Conservation (phyloP, 2,329 filamentous ascomycete genomes). For the Colletotrichum sp. region DNA sequence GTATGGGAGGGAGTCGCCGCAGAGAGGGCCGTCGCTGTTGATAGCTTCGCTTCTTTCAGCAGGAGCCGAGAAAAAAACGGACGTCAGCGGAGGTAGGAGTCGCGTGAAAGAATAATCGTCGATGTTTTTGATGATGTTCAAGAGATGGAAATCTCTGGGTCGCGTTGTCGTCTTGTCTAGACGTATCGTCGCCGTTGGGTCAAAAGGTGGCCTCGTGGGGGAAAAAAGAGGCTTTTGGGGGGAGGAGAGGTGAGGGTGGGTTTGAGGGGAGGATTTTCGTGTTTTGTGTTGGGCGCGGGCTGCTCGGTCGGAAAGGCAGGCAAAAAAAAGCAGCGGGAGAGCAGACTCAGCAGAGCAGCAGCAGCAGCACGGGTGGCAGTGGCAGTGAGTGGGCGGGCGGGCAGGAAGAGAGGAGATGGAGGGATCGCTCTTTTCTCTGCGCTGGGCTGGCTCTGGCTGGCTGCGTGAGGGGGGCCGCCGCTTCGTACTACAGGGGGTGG, state of each 20-base stretch:
- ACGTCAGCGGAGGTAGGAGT: neutral
- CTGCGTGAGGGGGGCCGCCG: slow-evolving; percentile 2
- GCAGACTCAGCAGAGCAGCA: neutral
- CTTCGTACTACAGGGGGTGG: slow-evolving; percentile 19
- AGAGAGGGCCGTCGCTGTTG: slow-evolving; percentile 18
- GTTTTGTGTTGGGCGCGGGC: slow-evolving; percentile 26
- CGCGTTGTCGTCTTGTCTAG: slow-evolving; percentile 21
- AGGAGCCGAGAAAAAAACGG: slow-evolving; percentile 1
- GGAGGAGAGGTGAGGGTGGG: slow-evolving; percentile 19
- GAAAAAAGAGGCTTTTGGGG: slow-evolving; percentile 7
- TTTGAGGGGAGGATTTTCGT: slow-evolving; percentile 25
- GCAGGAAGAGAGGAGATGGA: slow-evolving; percentile 12
- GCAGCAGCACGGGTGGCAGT: neutral
- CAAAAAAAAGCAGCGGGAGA: neutral
- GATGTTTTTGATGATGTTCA: neutral
- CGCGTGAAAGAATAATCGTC: slow-evolving; percentile 13
- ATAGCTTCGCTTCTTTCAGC: slow-evolving; percentile 21
- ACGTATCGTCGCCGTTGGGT: slow-evolving; percentile 22
- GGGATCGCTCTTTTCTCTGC: slow-evolving; percentile 17
- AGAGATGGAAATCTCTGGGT: slow-evolving; percentile 14
- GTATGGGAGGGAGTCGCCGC: slow-evolving; percentile 12
- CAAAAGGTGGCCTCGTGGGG: slow-evolving; percentile 12
- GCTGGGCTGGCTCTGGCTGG: neutral
- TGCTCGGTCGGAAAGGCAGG: slow-evolving; percentile 23
- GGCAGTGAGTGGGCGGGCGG: neutral